Evolutionary conservation across 345 rosid species (phyloP).

Genomic region (Lepidium africanum): DNA sequence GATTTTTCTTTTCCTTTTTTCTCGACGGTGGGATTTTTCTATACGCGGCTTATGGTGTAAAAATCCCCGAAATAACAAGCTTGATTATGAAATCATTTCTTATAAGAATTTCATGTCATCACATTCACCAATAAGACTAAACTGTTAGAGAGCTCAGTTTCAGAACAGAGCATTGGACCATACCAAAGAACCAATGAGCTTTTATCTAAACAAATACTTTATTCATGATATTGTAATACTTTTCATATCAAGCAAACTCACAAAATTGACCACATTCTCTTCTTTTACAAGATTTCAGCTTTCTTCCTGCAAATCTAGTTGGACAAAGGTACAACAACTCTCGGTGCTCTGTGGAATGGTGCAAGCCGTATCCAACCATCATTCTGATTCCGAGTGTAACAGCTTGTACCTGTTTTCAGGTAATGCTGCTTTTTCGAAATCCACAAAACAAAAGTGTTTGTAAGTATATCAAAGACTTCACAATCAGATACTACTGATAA

Average conservation of each 20-base stretch:
- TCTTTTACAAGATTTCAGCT: not conserved
- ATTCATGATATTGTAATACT: not conserved
- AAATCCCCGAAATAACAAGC: not conserved
- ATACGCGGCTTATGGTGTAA: slow-evolving; percentile 8
- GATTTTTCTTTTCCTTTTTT: too few species aligned
- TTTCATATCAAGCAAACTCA: not conserved
- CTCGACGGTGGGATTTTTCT: not conserved
- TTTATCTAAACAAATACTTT: not conserved
- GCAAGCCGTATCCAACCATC: not conserved
- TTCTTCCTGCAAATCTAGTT: not conserved
- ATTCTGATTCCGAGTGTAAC: slow-evolving; percentile 12
- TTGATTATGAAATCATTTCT: not conserved
- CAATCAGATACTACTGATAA: not conserved
- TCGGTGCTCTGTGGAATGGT: not conserved
- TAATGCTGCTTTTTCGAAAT: not conserved
- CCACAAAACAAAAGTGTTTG: not conserved
- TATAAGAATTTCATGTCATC: not conserved
- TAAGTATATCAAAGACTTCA: not conserved
- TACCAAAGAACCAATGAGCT: not conserved
- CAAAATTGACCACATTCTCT: not conserved
- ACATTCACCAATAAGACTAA: not conserved
- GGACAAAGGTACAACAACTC: not conserved
- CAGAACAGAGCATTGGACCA: not conserved
- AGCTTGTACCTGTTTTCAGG: not conserved
- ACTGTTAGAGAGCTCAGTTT: too few species aligned